Evolutionary conservation across 2,329 filamentous ascomycete species (phyloP), one percentile per base, ranked within the genome.

Genomic region (Fusarium begoniae): DNA sequence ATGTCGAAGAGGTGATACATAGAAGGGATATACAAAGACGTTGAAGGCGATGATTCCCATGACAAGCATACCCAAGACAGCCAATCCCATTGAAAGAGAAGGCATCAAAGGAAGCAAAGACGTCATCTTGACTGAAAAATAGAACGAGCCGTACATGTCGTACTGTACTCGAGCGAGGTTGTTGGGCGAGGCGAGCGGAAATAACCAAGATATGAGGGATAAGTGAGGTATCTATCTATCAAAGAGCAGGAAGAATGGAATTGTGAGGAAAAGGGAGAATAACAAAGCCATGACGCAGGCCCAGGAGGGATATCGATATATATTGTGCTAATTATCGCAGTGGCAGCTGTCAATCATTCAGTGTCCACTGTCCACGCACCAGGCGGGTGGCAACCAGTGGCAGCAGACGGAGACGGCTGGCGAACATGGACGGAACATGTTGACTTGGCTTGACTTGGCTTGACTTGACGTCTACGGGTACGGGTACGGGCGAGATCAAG

Each of bases 1-100:
- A 56, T 84, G 77, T 20, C 85, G 81, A n/a, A 86, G 76, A 1
- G 85, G 83, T 1, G 85, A 87, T 51, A 85, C 64, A 62, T 81
- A 80, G 55, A 80, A 79, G 8, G 85, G 85, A 63, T 85, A 86
- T 30, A 87, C 69, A 64, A 85, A 78, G 44, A 83, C 28, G 41
- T 69, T 73, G 60, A 76, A 75, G 37, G 37, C 50, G n/a, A 43
- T 24, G 13, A 62, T 10, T 3, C 51, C 26, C 28, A 55, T 35
- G 44, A 54, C 6, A 35, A 68, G 12, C 7, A 70, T 22, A 14
- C 55, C 56, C 40, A 63, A 20, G 41, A 63, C 15, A 14, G 24
- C 5, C 17, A 59, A 40, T 30, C 44, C 50, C 35, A 54, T 48
- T 45, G 61, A 22, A 28, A 64, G 32, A 63, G 37, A 53, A 53